phyloP scores from a whole-genome alignment of 192 early-diverging fungal species.

The Coemansia sp. region DNA sequence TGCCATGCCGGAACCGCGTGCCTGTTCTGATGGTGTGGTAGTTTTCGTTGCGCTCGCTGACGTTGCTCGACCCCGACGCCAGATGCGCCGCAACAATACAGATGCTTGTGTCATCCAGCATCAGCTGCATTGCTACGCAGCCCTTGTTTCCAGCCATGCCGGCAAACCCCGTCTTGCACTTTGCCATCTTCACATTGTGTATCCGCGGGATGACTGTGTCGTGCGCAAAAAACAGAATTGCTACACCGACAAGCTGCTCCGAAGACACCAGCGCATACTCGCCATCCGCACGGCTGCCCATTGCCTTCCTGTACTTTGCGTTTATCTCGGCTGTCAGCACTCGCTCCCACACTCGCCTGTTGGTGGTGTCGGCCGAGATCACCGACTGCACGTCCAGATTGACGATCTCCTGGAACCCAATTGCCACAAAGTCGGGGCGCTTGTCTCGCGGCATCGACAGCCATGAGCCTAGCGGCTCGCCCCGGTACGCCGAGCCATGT shows the following conservation, averaged over 20 bases:
- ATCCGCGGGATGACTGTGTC: constrained; percentile 66
- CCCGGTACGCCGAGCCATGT: constrained; percentile 73
- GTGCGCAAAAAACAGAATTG: constrained; percentile 85
- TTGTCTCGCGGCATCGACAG: constrained; percentile 33
- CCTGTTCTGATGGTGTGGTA: constrained; percentile 77
- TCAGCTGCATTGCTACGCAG: constrained; percentile 86
- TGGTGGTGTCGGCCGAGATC: constrained; percentile 63
- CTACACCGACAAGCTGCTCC: constrained; percentile 87
- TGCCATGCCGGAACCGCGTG: constrained; percentile 70
- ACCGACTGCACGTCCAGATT: constrained; percentile 76
- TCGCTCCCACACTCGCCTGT: constrained; percentile 54
- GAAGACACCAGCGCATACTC: constrained; percentile 83
- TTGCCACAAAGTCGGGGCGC: constrained; percentile 76
- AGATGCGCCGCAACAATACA: constrained; percentile 94
- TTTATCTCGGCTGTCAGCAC: constrained; percentile 43
- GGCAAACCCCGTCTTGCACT: constrained; percentile 90
- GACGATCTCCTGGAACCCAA: constrained; percentile 98
- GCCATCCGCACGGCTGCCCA: constrained; percentile 22
- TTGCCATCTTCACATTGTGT: constrained; percentile 78
- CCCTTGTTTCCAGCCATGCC: constrained; percentile 99
- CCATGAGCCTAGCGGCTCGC: constrained; percentile 58
- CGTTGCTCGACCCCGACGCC: constrained; percentile 75
- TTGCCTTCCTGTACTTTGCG: constrained; percentile 22
- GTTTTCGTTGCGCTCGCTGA: constrained; percentile 82
- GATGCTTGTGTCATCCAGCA: constrained; percentile 81